Evolutionary conservation across 1,284 basidiomycete species (phyloP).

Genomic region (Ganoderma meredithae): DNA sequence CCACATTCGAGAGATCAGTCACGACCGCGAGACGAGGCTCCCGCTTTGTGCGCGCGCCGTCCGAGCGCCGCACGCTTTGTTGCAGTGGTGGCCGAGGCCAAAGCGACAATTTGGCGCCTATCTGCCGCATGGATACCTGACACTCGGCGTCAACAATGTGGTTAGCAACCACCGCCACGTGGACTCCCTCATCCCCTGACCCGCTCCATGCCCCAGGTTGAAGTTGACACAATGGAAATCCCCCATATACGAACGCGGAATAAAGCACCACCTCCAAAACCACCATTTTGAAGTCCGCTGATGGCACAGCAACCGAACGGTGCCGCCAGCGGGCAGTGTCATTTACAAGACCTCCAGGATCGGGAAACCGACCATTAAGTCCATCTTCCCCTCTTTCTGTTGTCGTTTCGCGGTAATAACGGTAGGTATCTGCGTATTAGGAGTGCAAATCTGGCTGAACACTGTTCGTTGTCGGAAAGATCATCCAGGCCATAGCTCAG

Average conservation of each 20-base stretch:
- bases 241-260: not conserved
- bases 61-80: not conserved
- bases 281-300: not conserved
- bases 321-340: not conserved
- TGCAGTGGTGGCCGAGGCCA: not conserved
- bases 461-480: not conserved
- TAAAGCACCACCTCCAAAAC: not conserved
- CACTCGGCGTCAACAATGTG: slow-evolving; percentile 1
- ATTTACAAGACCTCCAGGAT: not conserved
- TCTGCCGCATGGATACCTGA: slow-evolving; percentile 6
- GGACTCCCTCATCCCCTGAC: not conserved
- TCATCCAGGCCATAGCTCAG: not conserved
- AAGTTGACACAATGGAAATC: not conserved
- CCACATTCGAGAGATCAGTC: too few relatives aligned
- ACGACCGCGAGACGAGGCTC: too few relatives aligned
- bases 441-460: not conserved
- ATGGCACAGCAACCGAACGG: not conserved
- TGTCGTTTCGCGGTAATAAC: not conserved
- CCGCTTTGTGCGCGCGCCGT: not conserved
- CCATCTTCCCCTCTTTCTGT: not conserved
- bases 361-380: not conserved
- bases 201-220: not conserved
- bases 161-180: slow-evolving; percentile 5
- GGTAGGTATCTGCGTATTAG: not conserved
- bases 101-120: not conserved